Evolutionary conservation across 352 stramenopile species (phyloP).

Genomic region (Phytopythium vexans): DNA sequence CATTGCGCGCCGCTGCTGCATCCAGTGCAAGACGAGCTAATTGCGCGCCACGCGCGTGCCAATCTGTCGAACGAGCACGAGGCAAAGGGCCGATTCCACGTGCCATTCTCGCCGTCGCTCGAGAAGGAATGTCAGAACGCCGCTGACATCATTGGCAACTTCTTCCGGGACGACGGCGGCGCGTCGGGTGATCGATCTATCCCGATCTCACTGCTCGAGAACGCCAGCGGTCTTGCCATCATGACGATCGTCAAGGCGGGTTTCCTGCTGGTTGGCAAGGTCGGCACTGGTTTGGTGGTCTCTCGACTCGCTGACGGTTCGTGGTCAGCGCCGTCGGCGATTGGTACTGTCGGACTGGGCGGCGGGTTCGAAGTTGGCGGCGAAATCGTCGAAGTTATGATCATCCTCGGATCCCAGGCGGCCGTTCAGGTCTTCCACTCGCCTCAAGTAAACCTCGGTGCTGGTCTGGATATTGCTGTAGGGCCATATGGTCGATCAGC

Average conservation of each 20-base stretch:
- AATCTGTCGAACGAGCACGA: constrained; percentile 47
- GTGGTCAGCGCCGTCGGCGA: constrained; percentile 89
- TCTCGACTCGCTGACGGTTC: constrained; percentile 56
- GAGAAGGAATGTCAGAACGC: constrained; percentile 61
- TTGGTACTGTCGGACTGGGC: constrained; percentile 78
- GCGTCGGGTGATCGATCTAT: constrained; percentile 38
- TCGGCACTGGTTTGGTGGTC: constrained; percentile 78
- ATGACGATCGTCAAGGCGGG: constrained; percentile 54
- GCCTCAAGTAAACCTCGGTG: constrained; percentile 83
- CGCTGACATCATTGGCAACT: constrained; percentile 65
- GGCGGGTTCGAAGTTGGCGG: constrained; percentile 83
- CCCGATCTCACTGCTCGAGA: constrained; percentile 47
- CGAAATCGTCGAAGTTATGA: constrained; percentile 90
- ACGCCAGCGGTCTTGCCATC: constrained; percentile 48
- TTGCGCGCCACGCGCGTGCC: constrained; percentile 34
- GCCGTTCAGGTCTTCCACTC: constrained; percentile 85
- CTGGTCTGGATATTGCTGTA: constrained; percentile 79
- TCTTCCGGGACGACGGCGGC: constrained; percentile 57
- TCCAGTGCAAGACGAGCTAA: constrained; percentile 45
- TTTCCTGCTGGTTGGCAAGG: constrained; percentile 57
- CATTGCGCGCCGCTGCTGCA: constrained; percentile 44
- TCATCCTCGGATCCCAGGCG: constrained; percentile 86
- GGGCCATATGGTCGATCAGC: constrained; percentile 80
- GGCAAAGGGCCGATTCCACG: constrained; percentile 30
- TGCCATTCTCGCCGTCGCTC: constrained; percentile 50